Base-by-base conservation (phyloP, 2,329 filamentous ascomycete species). In the Ceratocystis huliohia region DNA sequence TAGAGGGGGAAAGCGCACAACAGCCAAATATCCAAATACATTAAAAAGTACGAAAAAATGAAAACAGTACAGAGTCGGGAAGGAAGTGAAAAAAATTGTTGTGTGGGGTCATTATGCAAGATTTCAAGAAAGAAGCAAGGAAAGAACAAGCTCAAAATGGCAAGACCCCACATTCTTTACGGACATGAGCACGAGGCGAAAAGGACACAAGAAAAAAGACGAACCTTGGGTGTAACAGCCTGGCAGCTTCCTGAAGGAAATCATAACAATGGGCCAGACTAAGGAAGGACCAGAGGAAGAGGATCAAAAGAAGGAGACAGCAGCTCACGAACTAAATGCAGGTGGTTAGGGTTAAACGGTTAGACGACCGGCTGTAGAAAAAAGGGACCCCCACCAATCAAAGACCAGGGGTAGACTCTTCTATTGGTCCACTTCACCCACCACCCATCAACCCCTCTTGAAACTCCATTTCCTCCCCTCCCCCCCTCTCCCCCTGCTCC, bases 21-120 rank as follows among this genome's bases (percentile, higher is more conserved):
- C 37, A 48, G n/a, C 20, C 45, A 61, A 45, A 48, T 48, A n/a
- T n/a, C n/a, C 22, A 22, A 48, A 15, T 7, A 15, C 25, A 46
- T 20, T n/a, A 66, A n/a, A 61, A 61, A 57, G 22, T 28, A 59
- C 17, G 30, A 25, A 66, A 59, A n/a, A 64, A 67, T 48, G 33
- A 59, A 53, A 61, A 10, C 25, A 25, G 61, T 62, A 22, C 37
- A 45, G 13, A 44, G 25, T 46, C 28, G 22, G 28, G 45, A 50
- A 41, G 30, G 7, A 44, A 61, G 28, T 53, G 45, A 30, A 57
- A 57, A 57, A 57, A 30, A 57, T 13, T 30, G 28, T 57, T 41
- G 53, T 57, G 53, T 57, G 53, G 53, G 53, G 53, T 57, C 30
- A 25, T 57, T 30, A 57, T 57, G 53, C 53, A 57, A 57, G 10